Evolutionary conservation across 257 asterid genomes (phyloP), one percentile per base, ranked within the genome.

Genomic region (Lantana camara): DNA sequence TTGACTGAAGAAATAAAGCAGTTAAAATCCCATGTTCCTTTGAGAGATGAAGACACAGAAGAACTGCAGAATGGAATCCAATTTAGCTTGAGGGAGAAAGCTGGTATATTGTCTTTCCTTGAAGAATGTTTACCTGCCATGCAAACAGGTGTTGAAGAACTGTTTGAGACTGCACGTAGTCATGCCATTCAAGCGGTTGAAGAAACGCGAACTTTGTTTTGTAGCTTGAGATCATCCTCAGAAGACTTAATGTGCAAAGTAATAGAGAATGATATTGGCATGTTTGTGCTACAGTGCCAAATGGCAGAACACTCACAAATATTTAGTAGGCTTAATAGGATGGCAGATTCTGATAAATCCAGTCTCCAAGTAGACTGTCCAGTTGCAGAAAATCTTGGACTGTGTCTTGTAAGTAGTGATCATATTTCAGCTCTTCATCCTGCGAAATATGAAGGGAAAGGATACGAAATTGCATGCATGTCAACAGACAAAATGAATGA

Each of bases 111-210:
- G 62, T 71, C 74, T 72, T 77, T 55, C 45, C 81, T 84, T 23
- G 87, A 85, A 77, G 85, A 80, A 63, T 73, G 80, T 53, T 84
- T 83, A 72, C 62, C 51, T 23, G 79, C 79, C 64, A 75, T 79
- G 79, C 94, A 82, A 68, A 77, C 67, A 48, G 67, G 77, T 57
- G 78, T 78, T 49, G 88, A 79, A 60, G 71, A 76, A 38, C 52
- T 82, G 70, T 71, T 75, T 63, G 75, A 61, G 75, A 61, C 71
- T 44, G 72, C 76, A 57, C 64, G 51, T 60, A 19, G 67, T 55
- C 83, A 86, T 73, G 80, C 84, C 73, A 70, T 67, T 57, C 60
- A 48, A 65, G 67, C 74, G 68, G 88, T 79, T 62, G 76, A 81
- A 70, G 83, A 82, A 75, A 70, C 74, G 30, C 73, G 48, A 41